Evolutionary conservation across 2,329 filamentous ascomycete species (phyloP).

Genomic region (Tolypocladium inflatum): DNA sequence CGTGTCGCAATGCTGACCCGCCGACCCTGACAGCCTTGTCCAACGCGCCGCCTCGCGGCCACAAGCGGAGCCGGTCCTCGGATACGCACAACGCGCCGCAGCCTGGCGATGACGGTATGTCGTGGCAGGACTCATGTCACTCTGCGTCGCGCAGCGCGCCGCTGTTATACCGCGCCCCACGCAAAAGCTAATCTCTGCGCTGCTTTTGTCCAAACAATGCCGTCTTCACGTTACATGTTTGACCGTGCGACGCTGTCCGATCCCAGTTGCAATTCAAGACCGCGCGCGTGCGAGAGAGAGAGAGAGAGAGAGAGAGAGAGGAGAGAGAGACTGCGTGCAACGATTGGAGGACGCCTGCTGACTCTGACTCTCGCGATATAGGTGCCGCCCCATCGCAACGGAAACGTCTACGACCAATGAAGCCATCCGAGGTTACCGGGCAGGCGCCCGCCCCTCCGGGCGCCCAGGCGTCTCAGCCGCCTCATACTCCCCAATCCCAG

Average conservation of each 20-base stretch:
- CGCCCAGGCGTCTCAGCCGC: slow-evolving; percentile 31
- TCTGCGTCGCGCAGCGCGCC: slow-evolving; percentile 6
- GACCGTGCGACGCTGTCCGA: neutral
- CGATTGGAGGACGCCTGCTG: neutral
- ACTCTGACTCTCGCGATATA: slow-evolving; percentile 11
- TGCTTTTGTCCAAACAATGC: neutral
- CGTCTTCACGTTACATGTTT: neutral
- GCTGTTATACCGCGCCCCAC: neutral
- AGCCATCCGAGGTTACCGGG: slow-evolving; percentile 49
- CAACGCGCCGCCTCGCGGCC: slow-evolving; percentile 51
- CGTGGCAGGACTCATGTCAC: slow-evolving; percentile 19
- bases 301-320: neutral
- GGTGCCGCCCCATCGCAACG: slow-evolving; percentile 37
- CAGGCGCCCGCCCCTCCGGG: slow-evolving; percentile 38
- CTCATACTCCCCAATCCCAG: slow-evolving; percentile 46
- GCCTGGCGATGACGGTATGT: slow-evolving; percentile 67
- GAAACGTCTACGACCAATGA: slow-evolving; percentile 55
- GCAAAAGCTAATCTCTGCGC: neutral
- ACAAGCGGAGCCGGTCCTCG: slow-evolving; percentile 74
- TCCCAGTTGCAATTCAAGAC: neutral
- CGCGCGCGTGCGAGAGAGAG: neutral
- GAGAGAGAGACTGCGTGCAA: neutral
- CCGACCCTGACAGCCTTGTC: slow-evolving; percentile 31
- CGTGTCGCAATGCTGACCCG: slow-evolving; percentile 15
- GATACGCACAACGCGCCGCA: slow-evolving; percentile 44